Evolutionary conservation across 257 asterid genomes (phyloP), one percentile per base, ranked within the genome.

Genomic region (Schizonepeta tenuifolia): DNA sequence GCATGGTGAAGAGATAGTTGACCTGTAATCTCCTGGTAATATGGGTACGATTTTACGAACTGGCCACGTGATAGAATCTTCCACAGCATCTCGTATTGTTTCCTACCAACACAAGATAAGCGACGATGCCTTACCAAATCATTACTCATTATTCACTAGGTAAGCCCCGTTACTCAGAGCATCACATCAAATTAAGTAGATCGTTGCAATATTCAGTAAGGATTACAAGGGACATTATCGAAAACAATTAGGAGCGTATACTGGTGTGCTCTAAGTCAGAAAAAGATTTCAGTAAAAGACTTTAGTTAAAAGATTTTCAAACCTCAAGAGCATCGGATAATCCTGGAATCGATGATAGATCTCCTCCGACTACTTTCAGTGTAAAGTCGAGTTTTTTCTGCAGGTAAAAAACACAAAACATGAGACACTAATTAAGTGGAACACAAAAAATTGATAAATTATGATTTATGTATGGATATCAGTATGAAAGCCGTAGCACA

Each of bases 31-130:
- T 74, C 99, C 99, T 14, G 98, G 98, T 75, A 91, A 63, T 79
- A 94, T 91, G 69, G 99, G 95, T 57, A 94, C 54, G 73, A 94
- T 91, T 56, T 85, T 86, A 58, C 99, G 97, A 38, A 91, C 96
- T 31, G 99, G 98, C 99, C 99, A 94, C 10, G 95, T 88, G 56
- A 94, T 88, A 41, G 98, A 89, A 77, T 91, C 99, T 83, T 89
- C 99, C 73, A 94, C 84, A 9, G 98, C 97, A 82, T 94, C 97
- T 70, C 88, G 79, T 79, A 94, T 88, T 58, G 96, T 89, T 59
- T 80, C 96, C 99, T 94, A 69, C 1, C 2, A 54, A 33, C 43
- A 58, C 28, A 38, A 50, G 41, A n/a, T 11, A 20, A 54, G 14
- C 13, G 9, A 3, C 13, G 13, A 3, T 35, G 38, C 33, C 5